Conservation (phyloP, 1,284 basidiomycete species). For the Trametes sp. region DNA sequence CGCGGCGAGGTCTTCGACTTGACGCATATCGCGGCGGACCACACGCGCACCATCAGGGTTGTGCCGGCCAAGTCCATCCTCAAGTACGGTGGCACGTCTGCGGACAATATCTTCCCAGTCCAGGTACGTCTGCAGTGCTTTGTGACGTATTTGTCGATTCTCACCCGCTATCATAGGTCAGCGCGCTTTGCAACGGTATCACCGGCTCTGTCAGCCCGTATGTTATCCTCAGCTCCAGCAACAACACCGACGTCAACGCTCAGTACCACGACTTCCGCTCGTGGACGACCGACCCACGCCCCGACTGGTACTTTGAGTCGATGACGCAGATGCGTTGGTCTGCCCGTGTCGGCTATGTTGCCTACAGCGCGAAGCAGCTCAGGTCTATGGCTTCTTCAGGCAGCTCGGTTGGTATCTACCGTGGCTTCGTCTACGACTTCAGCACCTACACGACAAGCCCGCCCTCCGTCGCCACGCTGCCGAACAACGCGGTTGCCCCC, state of each 20-base stretch:
- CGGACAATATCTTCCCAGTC: constrained; percentile 90
- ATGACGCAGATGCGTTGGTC: constrained; percentile 93
- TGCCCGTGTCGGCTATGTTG: constrained; percentile 89
- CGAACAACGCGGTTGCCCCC: constrained; percentile 57
- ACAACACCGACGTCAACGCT: constrained; percentile 83
- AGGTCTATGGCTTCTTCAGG: constrained; percentile 73
- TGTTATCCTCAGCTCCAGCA: constrained; percentile 72
- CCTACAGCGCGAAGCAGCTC: constrained; percentile 85
- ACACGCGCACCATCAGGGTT: constrained; percentile 76
- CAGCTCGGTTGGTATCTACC: constrained; percentile 81
- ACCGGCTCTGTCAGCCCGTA: constrained; percentile 55
- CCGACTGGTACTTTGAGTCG: constrained; percentile 97
- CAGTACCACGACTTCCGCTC: constrained; percentile 96
- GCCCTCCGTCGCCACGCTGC: constrained; percentile 64
- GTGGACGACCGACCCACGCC: constrained; percentile 86
- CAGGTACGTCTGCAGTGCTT: constrained; percentile 62
- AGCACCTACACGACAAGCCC: constrained; percentile 75
- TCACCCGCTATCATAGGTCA: constrained; percentile 64
- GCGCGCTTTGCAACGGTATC: constrained; percentile 91
- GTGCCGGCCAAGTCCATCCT: constrained; percentile 79
- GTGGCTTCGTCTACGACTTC: constrained; percentile 89
- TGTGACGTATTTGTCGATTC: not conserved
- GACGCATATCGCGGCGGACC: constrained; percentile 62
- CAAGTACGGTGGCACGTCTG: constrained; percentile 84
- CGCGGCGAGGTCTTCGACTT: constrained; percentile 95